A percentile compares a stretch with the other conserved stretches of the same genome.
Conservation (phyloP, 768 basidiomycete genomes). For the Rhizopogon sp. region DNA sequence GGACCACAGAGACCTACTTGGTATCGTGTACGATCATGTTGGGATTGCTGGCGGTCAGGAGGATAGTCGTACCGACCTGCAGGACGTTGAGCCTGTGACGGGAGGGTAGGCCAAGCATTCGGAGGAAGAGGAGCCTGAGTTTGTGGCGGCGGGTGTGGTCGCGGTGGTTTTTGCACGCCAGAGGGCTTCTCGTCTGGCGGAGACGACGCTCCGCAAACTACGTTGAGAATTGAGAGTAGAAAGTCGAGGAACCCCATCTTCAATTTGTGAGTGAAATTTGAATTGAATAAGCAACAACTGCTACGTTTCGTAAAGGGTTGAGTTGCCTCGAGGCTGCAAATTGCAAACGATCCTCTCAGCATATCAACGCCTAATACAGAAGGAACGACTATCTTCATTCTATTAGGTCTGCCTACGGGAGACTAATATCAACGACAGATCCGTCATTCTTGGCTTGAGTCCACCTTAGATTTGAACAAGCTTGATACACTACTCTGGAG, state of each 20-base stretch:
- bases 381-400: no score
- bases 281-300: no score
- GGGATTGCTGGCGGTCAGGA: constrained; percentile 4
- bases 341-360: no score
- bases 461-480: no score
- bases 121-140: background rate
- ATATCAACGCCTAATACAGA: no score
- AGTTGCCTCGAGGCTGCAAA: no score
- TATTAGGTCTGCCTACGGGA: no score
- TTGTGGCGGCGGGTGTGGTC: constrained; percentile 8
- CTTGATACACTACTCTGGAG: no score
- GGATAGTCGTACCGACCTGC: background rate
- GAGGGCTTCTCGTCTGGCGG: constrained; percentile 5
- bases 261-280: constrained; percentile 3
- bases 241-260: constrained; percentile 20
- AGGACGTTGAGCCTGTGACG: background rate
- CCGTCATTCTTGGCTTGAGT: no score
- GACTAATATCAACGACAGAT: no score
- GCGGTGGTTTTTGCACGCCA: background rate
- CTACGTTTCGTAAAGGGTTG: no score
- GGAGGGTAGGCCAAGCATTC: background rate
- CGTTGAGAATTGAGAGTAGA: constrained; percentile 15
- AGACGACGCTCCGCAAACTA: constrained; percentile 19
- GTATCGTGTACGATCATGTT: constrained; percentile 9
- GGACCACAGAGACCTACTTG: constrained; percentile 9